Percentiles rank a stretch among this genome's conserved stretches.
phyloP scores from a whole-genome alignment of 2,329 filamentous ascomycete species.

The Penicillium sp. region DNA sequence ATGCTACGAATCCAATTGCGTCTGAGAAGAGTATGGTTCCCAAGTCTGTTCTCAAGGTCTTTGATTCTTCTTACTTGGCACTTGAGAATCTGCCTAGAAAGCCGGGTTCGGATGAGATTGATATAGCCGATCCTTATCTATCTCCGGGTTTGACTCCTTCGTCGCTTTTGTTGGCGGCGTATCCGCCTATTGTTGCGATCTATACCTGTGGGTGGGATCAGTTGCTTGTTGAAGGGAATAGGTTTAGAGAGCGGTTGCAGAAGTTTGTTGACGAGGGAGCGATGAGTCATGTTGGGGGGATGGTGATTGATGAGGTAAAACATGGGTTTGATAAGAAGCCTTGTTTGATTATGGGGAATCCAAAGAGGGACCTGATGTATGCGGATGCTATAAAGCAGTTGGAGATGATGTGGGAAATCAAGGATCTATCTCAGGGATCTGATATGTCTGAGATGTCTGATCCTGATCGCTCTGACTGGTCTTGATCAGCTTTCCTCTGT shows the following conservation, averaged over 20 bases:
- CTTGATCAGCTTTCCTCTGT: not conserved
- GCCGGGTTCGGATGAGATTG: slow-evolving; percentile 2
- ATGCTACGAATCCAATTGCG: slow-evolving; percentile 16
- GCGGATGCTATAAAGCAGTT: slow-evolving; percentile 17
- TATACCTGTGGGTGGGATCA: slow-evolving; percentile 24
- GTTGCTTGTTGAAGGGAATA: slow-evolving; percentile 18
- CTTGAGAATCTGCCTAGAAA: slow-evolving; percentile 7
- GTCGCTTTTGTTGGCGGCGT: slow-evolving; percentile 7
- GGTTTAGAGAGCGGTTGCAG: slow-evolving; percentile 15
- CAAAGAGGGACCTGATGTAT: slow-evolving; percentile 15
- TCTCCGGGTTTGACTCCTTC: slow-evolving; percentile 16
- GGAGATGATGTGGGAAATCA: slow-evolving; percentile 14
- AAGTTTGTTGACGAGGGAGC: slow-evolving; percentile 9
- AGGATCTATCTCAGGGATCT: not conserved
- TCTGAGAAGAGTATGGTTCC: slow-evolving; percentile 10
- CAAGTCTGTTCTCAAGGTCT: slow-evolving; percentile 9
- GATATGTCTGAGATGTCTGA: too few relatives aligned
- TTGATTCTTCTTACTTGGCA: slow-evolving; percentile 17
- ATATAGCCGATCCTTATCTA: slow-evolving; percentile 19
- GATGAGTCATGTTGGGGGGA: slow-evolving; percentile 14
- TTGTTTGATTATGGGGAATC: slow-evolving; percentile 12
- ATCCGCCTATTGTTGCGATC: slow-evolving; percentile 14
- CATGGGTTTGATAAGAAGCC: slow-evolving; percentile 25
- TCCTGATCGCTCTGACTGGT: not conserved
- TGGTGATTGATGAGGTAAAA: slow-evolving; percentile 12